Percentiles rank a stretch among this genome's conserved stretches.
phyloP scores from a whole-genome alignment of 352 stramenopile species.

The Phytophthora ramorum region DNA sequence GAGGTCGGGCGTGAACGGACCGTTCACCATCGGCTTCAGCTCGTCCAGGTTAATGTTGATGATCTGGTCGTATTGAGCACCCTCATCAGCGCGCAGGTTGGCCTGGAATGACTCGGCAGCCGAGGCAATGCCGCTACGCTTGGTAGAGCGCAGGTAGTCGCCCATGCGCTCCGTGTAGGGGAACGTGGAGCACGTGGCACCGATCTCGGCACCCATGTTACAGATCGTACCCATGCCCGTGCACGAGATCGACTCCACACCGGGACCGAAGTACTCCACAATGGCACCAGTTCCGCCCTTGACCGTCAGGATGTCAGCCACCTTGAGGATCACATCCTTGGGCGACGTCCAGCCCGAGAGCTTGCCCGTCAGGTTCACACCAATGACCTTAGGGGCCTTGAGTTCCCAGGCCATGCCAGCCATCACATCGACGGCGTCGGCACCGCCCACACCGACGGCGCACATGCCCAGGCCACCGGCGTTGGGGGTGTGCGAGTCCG shows the following conservation, averaged over 20 bases:
- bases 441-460: constrained; percentile 93
- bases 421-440: constrained; percentile 95
- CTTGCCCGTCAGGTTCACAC: constrained; percentile 94
- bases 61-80: constrained; percentile 93
- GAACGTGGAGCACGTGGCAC: constrained; percentile 94
- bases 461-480: constrained; percentile 94
- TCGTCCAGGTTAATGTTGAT: constrained; percentile 94
- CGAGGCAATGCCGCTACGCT: constrained; percentile 89
- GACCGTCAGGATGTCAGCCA: constrained; percentile 93
- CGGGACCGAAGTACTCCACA: constrained; percentile 94
- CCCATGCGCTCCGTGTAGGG: constrained; percentile 93
- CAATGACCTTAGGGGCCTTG: constrained; percentile 96
- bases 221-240: constrained; percentile 95
- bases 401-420: constrained; percentile 94
- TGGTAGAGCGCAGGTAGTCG: constrained; percentile 92
- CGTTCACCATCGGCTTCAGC: constrained; percentile 93
- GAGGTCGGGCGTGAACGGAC: constrained; percentile 93
- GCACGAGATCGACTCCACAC: constrained; percentile 94
- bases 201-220: constrained; percentile 96
- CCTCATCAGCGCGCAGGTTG: constrained; percentile 91
- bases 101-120: constrained; percentile 87
- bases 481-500: constrained; percentile 95
- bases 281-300: constrained; percentile 94
- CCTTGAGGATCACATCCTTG: constrained; percentile 96
- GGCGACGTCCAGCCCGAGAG: constrained; percentile 93